Conservation (phyloP, 1,284 basidiomycete species). For the Puccinia brachypodii region DNA sequence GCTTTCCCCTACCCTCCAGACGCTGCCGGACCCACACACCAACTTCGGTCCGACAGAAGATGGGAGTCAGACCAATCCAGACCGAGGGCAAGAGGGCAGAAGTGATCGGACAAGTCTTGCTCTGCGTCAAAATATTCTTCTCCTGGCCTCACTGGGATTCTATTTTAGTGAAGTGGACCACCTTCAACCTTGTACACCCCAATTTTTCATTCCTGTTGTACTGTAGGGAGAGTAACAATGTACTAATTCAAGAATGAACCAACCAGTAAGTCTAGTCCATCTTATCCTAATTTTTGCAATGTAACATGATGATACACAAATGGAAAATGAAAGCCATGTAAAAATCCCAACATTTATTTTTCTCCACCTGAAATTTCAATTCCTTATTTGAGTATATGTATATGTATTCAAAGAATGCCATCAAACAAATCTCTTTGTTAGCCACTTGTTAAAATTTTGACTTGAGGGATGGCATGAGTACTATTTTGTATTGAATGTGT, state of each 20-base stretch:
- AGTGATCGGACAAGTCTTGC: no score
- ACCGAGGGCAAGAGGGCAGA: no score
- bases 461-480: not conserved
- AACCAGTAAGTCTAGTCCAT: not conserved
- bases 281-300: not conserved
- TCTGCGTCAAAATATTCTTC: no score
- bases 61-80: no score
- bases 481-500: not conserved
- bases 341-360: no score
- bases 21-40: no score
- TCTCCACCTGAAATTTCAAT: not conserved
- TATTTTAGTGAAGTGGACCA: not conserved
- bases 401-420: not conserved
- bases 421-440: not conserved
- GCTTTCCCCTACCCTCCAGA: no score
- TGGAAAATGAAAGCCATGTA: conserved; percentile 8
- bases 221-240: not conserved
- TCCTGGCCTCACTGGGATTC: not conserved
- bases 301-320: not conserved
- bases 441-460: not conserved
- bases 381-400: no score
- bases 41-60: no score
- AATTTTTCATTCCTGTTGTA: not conserved
- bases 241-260: not conserved
- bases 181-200: not conserved